These are phyloP conservation scores for Aspergillus nidulans DNA, from an alignment of 495 filamentous ascomycete genomes.

Conservation along the genomic window DNA sequence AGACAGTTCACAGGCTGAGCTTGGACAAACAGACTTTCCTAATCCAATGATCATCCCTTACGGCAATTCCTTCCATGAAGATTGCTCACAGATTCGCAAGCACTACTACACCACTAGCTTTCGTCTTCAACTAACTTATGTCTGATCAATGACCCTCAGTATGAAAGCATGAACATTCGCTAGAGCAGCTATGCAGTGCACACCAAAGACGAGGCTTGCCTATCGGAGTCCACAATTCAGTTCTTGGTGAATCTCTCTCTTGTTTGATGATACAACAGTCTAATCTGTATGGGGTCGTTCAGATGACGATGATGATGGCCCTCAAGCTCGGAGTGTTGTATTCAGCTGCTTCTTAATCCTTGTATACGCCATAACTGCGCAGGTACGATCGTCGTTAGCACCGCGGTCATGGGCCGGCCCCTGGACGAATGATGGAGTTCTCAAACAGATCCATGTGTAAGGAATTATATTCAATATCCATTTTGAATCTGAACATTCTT, in stretches of 20 bases:
- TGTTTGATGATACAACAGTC: neutral
- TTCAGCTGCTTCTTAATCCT: too few relatives aligned
- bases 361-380: too few relatives aligned
- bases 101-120: neutral
- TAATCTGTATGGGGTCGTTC: neutral
- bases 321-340: neutral
- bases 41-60: neutral
- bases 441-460: too few relatives aligned
- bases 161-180: neutral
- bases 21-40: neutral
- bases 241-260: neutral
- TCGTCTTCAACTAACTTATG: neutral
- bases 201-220: neutral
- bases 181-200: neutral
- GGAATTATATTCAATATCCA: too few relatives aligned
- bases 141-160: neutral
- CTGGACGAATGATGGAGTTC: too few relatives aligned
- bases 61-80: neutral
- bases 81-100: neutral
- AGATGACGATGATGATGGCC: neutral
- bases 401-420: too few relatives aligned
- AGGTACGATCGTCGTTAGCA: too few relatives aligned
- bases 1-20: neutral
- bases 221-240: neutral
- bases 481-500: too few relatives aligned